These are phyloP conservation scores for Russula foetens DNA, from an alignment of 768 basidiomycete species.

Conservation along the genomic window DNA sequence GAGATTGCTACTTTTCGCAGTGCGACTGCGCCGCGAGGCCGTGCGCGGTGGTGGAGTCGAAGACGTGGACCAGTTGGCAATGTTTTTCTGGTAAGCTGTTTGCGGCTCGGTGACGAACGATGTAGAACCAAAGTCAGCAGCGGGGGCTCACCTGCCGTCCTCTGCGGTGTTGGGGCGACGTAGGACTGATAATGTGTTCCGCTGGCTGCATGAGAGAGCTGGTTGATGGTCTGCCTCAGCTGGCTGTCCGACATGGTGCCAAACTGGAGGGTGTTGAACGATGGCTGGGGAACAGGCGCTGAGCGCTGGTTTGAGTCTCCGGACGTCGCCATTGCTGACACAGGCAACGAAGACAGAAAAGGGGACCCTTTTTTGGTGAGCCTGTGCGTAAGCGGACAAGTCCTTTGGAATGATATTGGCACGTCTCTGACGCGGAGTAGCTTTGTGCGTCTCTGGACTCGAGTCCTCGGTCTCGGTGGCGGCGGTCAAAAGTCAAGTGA, in stretches of 20 bases:
- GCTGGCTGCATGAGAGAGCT: constrained; percentile 34
- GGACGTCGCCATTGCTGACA: constrained; percentile 18
- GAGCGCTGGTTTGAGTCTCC: constrained; percentile 12
- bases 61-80: constrained; percentile 60
- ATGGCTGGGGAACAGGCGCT: neutral
- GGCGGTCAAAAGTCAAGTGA: neutral
- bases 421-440: neutral
- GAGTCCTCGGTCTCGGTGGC: neutral
- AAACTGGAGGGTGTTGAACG: constrained; percentile 25
- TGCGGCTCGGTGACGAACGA: constrained; percentile 2
- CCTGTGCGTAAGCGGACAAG: constrained; percentile 14
- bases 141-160: constrained; percentile 8
- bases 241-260: constrained; percentile 52
- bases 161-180: constrained; percentile 27
- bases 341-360: constrained; percentile 8
- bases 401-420: neutral
- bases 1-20: constrained; percentile 37
- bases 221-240: constrained; percentile 53
- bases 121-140: neutral
- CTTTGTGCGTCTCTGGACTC: no score
- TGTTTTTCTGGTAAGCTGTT: constrained; percentile 57
- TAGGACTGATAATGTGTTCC: constrained; percentile 30
- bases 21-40: constrained; percentile 31
- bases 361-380: constrained; percentile 22
- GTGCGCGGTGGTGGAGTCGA: constrained; percentile 49